Base-by-base conservation (phyloP, 768 basidiomycete species). In the Lentinula boryana region DNA sequence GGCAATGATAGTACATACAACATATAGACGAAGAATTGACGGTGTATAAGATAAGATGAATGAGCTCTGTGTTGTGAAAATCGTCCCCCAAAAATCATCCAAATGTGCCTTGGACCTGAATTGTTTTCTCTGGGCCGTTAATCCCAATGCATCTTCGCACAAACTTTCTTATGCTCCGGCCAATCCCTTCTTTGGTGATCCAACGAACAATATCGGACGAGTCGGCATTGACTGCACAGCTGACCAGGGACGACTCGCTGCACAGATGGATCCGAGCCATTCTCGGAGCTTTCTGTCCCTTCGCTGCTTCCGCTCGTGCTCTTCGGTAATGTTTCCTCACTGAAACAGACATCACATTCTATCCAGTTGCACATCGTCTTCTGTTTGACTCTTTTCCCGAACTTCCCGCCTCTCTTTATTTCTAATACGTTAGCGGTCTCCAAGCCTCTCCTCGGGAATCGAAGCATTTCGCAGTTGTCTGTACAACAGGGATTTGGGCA, bases 331-430 rank as follows among this genome's bases (percentile, higher is more conserved):
- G 54, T 69, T 13, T 80, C 79, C 52, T 82, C 83, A 57, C 75
- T 73, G 66, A 90, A 90, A 62, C 77, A 78, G 36, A 84, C 76
- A 63, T 82, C 76, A 67, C 89, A 91, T 65, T 89, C 88, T 58
- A 89, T 86, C 89, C 89, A 91, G 66, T 91, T 91, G 72, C 89
- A 91, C 87, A 91, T 89, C 69, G 87, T 83, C 63, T 76, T 78
- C 35, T 77, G 68, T 64, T 78, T 82, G 10, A 86, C 71, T 55
- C 77, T 78, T 65, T 76, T 82, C 53, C 79, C 79, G 54, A 64
- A 77, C 64, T 74, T 78, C 58, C 78, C 77, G 53, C 83, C 82
- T n/a, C 81, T 78, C 64, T 82, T 84, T 67, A 88, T 78, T 44
- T 85, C 78, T 38, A 91, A 77, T 44, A 90, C 76, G 3, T 80